phyloP scores from a whole-genome alignment of 1,284 basidiomycete genomes.

The Coniferiporia sulphurascens region DNA sequence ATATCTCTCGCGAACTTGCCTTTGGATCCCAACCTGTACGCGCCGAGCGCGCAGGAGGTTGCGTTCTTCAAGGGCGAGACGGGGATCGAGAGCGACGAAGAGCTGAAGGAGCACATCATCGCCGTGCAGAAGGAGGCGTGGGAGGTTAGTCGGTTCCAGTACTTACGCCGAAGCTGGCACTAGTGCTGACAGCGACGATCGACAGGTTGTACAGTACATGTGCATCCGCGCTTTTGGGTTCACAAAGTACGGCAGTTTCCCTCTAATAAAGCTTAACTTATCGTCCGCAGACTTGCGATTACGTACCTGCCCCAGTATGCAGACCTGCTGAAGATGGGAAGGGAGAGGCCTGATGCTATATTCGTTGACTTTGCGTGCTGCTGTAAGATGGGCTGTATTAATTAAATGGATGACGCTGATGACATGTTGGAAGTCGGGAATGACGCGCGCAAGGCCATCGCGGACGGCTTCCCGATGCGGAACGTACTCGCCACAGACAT shows the following conservation, averaged over 20 bases:
- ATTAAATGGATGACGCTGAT: constrained; percentile 22
- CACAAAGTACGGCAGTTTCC: background rate
- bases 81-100: constrained; percentile 16
- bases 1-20: background rate
- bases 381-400: constrained; percentile 21
- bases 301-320: constrained; percentile 22
- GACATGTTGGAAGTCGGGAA: constrained; percentile 23
- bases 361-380: constrained; percentile 31
- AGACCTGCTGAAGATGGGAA: constrained; percentile 25
- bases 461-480: constrained; percentile 23
- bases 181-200: background rate
- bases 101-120: constrained; percentile 15
- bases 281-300: constrained; percentile 21
- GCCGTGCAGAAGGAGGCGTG: constrained; percentile 17
- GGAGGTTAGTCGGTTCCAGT: constrained; percentile 1
- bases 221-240: constrained; percentile 18
- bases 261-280: background rate
- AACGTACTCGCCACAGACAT: constrained; percentile 23
- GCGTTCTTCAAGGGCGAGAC: constrained; percentile 18
- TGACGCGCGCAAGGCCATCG: constrained; percentile 22
- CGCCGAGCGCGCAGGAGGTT: constrained; percentile 7
- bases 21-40: constrained; percentile 13
- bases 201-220: constrained; percentile 17
- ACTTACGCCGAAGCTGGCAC: no score
- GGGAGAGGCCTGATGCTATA: constrained; percentile 24